These are phyloP conservation scores for Lasiodiplodia citricola DNA, from an alignment of 2,329 filamentous ascomycete species.

Conservation along the genomic window DNA sequence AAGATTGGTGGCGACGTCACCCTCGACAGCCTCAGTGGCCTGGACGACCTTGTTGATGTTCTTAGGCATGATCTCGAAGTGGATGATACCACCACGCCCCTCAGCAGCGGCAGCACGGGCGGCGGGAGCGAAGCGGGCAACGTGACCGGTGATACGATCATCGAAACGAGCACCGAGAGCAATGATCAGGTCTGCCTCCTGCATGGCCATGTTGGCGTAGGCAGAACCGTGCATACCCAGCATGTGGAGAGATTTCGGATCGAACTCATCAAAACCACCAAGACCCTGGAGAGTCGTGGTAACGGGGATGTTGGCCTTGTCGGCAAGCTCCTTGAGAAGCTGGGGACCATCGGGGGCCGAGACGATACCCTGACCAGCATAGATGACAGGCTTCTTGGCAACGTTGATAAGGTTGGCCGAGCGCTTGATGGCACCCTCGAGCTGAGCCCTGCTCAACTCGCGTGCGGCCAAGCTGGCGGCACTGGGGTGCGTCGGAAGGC, in stretches of 20 bases:
- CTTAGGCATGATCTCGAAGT: slow-evolving; percentile 99
- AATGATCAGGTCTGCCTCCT: slow-evolving; percentile 94
- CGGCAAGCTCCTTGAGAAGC: slow-evolving; percentile 82
- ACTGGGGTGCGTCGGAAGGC: slow-evolving; percentile 79
- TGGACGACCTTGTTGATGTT: slow-evolving; percentile 99
- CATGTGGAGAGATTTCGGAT: slow-evolving; percentile 96
- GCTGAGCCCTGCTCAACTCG: slow-evolving; percentile 73
- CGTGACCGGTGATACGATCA: slow-evolving; percentile 84
- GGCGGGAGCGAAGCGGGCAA: slow-evolving; percentile 85
- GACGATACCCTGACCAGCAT: slow-evolving; percentile 89
- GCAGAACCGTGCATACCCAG: slow-evolving; percentile 97
- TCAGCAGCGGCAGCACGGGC: slow-evolving; percentile 85
- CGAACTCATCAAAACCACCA: slow-evolving; percentile 89
- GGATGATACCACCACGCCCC: slow-evolving; percentile 89
- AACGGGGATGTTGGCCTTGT: slow-evolving; percentile 90
- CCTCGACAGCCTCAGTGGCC: slow-evolving; percentile 92
- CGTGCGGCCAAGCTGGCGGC: slow-evolving; percentile 83
- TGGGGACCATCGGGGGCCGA: slow-evolving; percentile 77
- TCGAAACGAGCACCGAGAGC: slow-evolving; percentile 94
- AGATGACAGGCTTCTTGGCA: slow-evolving; percentile 93
- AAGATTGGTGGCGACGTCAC: slow-evolving; percentile 84
- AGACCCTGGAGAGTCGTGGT: slow-evolving; percentile 95
- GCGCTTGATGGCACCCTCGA: slow-evolving; percentile 73
- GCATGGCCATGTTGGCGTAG: slow-evolving; percentile 98
- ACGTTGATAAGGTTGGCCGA: slow-evolving; percentile 84